phyloP scores from a whole-genome alignment of 306 rosid species.

The Pachyrhizus erosus region DNA sequence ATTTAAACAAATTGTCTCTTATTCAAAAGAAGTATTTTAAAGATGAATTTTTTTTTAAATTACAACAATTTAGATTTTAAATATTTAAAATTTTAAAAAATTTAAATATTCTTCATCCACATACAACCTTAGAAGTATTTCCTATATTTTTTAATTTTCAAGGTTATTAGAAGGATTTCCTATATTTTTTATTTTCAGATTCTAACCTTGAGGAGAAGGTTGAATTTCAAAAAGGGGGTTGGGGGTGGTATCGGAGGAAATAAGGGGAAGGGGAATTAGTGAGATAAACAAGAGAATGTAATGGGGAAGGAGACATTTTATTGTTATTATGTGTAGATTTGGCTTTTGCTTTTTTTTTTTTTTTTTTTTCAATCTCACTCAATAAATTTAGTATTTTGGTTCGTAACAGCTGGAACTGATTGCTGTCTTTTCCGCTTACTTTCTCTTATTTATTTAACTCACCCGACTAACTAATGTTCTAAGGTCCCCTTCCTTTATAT shows the following conservation, averaged over 20 bases:
- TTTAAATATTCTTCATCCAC: no score
- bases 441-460: not conserved
- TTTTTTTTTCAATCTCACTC: not conserved
- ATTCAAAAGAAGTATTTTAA: no score
- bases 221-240: not conserved
- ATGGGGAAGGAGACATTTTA: not conserved
- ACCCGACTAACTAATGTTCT: no score
- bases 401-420: not conserved
- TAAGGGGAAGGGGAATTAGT: not conserved
- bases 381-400: not conserved
- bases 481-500: not conserved
- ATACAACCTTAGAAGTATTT: not conserved
- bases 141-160: not conserved
- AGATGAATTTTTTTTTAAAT: no score
- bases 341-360: not conserved
- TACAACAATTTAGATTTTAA: no score
- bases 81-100: no score
- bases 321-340: not conserved
- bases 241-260: not conserved
- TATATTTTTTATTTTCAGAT: not conserved
- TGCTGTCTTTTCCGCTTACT: not conserved
- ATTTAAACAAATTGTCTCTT: no score
- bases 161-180: not conserved
- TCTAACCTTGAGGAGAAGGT: not conserved
- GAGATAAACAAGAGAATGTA: not conserved